A percentile compares a stretch with the other conserved stretches of the same genome.
These are phyloP conservation scores for Suillus paluster DNA, from an alignment of 768 basidiomycete species.

Conservation along the genomic window DNA sequence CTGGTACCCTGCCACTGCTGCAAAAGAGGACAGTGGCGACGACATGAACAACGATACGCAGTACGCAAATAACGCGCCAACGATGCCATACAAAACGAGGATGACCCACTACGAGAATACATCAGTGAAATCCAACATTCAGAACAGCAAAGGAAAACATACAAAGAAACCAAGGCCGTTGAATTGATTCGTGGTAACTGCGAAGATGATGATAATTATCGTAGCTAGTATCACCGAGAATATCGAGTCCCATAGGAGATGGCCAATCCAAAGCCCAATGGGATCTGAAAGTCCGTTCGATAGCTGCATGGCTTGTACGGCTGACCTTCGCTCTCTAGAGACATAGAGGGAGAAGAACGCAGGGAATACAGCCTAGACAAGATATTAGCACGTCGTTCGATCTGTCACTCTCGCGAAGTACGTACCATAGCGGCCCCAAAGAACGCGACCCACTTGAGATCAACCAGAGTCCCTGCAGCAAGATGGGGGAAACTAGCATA, in stretches of 20 bases:
- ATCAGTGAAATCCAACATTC: conserved; percentile 9
- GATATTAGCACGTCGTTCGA: not conserved
- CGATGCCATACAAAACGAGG: conserved; percentile 70
- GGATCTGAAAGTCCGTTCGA: conserved; percentile 77
- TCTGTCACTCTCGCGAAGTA: not conserved
- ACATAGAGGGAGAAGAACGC: conserved; percentile 84
- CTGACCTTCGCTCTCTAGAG: conserved; percentile 66
- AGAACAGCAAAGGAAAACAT: conserved; percentile 37
- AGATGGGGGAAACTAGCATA: conserved; percentile 63
- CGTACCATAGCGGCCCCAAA: conserved; percentile 74
- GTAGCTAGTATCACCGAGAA: conserved; percentile 63
- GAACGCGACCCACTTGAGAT: conserved; percentile 77
- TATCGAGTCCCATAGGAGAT: conserved; percentile 74
- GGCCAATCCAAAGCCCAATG: conserved; percentile 77
- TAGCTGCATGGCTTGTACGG: conserved; percentile 81
- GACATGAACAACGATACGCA: conserved; percentile 61
- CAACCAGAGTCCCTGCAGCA: conserved; percentile 58
- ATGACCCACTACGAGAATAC: conserved; percentile 61
- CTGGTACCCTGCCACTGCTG: conserved; percentile 73
- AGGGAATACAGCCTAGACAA: conserved; percentile 67
- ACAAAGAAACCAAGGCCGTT: conserved; percentile 65
- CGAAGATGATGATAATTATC: conserved; percentile 66
- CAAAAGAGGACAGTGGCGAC: conserved; percentile 76
- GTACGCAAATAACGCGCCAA: conserved; percentile 71
- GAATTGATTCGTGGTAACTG: conserved; percentile 61